Evolutionary conservation across 352 stramenopile genomes (phyloP).

Genomic region (Phytophthora sojae): DNA sequence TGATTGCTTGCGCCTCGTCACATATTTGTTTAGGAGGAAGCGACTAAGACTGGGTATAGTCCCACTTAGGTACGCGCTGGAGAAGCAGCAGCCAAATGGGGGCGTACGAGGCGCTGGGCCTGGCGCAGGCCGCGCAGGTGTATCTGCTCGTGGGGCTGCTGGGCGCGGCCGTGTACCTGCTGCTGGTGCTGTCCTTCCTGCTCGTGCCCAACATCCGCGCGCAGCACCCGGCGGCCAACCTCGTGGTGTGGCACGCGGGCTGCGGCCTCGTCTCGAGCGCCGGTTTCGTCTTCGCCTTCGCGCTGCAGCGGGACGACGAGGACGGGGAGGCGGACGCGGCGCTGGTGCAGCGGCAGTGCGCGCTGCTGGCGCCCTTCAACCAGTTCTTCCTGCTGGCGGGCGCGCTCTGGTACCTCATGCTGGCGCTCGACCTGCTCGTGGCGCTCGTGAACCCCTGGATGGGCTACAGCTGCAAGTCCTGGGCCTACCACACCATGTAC

Average conservation of each 20-base stretch:
- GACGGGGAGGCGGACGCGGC: constrained; percentile 7
- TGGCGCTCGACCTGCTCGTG: constrained; percentile 84
- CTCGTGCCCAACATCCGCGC: constrained; percentile 79
- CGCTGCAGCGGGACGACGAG: constrained; percentile 19
- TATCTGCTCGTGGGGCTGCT: constrained; percentile 70
- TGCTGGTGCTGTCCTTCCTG: constrained; percentile 77
- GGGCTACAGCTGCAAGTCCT: constrained; percentile 88
- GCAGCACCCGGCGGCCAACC: constrained; percentile 76
- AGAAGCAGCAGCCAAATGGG: constrained; percentile 17
- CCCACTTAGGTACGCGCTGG: no score
- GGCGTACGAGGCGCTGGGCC: constrained; percentile 67
- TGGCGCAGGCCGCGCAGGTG: constrained; percentile 58
- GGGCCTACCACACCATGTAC: constrained; percentile 86
- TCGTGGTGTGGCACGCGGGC: constrained; percentile 84
- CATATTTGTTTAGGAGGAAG: no score
- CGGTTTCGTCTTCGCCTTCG: constrained; percentile 68
- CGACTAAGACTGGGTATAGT: no score
- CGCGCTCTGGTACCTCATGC: constrained; percentile 85
- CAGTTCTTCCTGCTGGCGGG: constrained; percentile 85
- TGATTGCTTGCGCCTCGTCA: no score
- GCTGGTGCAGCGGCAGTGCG: constrained; percentile 47
- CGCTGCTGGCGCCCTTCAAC: constrained; percentile 66
- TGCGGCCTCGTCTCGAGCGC: constrained; percentile 67
- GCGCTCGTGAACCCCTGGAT: constrained; percentile 90
- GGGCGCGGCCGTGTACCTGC: constrained; percentile 62